Conservation (phyloP, 169 alveolate genomes). For the Cardiosporidium cionae region DNA sequence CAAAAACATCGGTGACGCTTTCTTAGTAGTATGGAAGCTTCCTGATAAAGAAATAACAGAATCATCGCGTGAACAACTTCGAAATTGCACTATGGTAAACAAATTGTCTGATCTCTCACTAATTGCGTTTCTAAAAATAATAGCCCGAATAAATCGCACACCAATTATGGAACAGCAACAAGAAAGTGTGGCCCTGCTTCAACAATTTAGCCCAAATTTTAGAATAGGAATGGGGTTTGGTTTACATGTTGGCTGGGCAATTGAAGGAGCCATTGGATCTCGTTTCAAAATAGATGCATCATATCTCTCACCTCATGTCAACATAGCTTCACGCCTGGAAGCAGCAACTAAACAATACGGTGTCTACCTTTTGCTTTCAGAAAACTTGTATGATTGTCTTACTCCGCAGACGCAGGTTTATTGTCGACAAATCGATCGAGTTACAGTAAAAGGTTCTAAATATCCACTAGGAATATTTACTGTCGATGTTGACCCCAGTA, state of each 20-base stretch:
- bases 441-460: conserved; percentile 80
- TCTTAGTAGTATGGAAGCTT: conserved; percentile 86
- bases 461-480: conserved; percentile 80
- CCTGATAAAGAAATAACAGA: conserved; percentile 16
- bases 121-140: conserved; percentile 33
- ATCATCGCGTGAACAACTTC: conserved; percentile 21
- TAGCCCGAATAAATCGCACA: conserved; percentile 40
- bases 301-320: conserved; percentile 83
- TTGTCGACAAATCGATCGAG: conserved; percentile 80
- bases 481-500: conserved; percentile 50
- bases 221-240: conserved; percentile 87
- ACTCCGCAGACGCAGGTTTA: conserved; percentile 37
- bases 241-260: conserved; percentile 89
- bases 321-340: conserved; percentile 53
- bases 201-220: conserved; percentile 46
- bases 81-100: conserved; percentile 21
- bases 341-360: conserved; percentile 86
- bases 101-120: conserved; percentile 39
- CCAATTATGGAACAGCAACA: conserved; percentile 28
- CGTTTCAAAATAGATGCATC: conserved; percentile 89
- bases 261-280: conserved; percentile 94
- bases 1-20: conserved; percentile 92
- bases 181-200: conserved; percentile 12
- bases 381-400: conserved; percentile 40
- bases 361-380: conserved; percentile 60